Base-by-base conservation (phyloP, 176 grass and related monocot genomes). In the Oryza officinalis region DNA sequence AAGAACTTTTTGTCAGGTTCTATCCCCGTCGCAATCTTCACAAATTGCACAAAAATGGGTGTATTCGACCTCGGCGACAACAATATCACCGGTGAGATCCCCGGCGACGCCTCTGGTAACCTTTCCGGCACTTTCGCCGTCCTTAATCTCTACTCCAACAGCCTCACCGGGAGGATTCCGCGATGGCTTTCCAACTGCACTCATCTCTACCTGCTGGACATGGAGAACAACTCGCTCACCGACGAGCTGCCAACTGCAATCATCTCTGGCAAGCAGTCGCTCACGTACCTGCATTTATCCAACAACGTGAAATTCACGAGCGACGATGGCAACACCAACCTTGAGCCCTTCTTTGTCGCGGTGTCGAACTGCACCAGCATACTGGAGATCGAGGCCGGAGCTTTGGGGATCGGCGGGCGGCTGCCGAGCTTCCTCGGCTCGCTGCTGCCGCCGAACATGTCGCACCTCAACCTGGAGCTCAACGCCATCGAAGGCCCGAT, bases 401-500 rank as follows among this genome's bases (percentile, higher is more conserved):
- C 30, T 0, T 31, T 98, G 11, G 64, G 85, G 10, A 64, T 98
- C 0, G 82, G 93, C 5, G 96, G 96, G 9, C 38, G 22, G 26
- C 67, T 98, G 27, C 93, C 93, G 0, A 59, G 27, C n/a, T 37
- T 72, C 0, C 68, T 90, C 8, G 83, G 86, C 32, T 27, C 28
- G 0, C 69, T 83, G 71, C 80, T 90, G 8, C 67, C 81, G 5
- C 32, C 3, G 3, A 88, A 27, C 43, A 75, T 93, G 17, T 86
- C 33, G 2, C 59, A 54, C 76, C 77, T 95, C 66, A 77, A 86
- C 33, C 75, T 98, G 38, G 93, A 92, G 40, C 38, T 85, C 17
- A 98, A 98, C 69, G 13, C 72, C 80, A 92, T 98, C 78, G 11
- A 54, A 44, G 96, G 96, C n/a, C 79, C 80, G 0, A 92, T 98